Evolutionary conservation across 2,329 filamentous ascomycete genomes (phyloP), one percentile per base, ranked within the genome.

Genomic region (Phialocephala subalpina): DNA sequence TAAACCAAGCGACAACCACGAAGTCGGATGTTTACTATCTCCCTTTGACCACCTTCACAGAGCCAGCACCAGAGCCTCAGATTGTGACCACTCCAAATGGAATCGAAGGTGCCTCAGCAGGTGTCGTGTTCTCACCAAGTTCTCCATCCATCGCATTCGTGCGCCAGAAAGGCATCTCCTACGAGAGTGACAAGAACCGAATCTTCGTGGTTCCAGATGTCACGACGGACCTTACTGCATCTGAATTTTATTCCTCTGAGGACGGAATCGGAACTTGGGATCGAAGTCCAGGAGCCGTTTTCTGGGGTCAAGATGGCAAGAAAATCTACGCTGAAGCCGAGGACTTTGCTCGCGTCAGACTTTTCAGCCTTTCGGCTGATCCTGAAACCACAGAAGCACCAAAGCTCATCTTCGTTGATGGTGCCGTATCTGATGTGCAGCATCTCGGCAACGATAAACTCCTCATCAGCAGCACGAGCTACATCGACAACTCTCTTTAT

Each of bases 111-210:
- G 69, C 69, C 36, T 74, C 71, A 1, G 56, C 58, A 3, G 45
- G 27, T 0, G 92, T 93, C 0, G 83, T 85, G 0, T 97, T 97
- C 79, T 94, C 92, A 3, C 87, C 87, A 1, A 84, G 89, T 71
- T 91, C 93, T 9, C 84, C 82, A 36, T 84, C 86, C 67, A 81
- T 94, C 25, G 92, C 87, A 1, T 97, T 97, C 76, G 82, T 92
- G 47, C 88, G 91, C 67, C 96, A 95, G 92, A 85, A 86, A 66
- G 84, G 85, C 57, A 83, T 87, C 58, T 87, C 90, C 63, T 97
- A 97, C 75, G 93, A 97, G 78, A 86, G 90, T 16, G 93, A 97
- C 79, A 90, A 91, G 77, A 85, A 89, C 53, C 85, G 88, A 38
- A 80, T 93, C 6, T 79, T 93, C 69, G 78, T 92, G 3, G 78